Base-by-base conservation (phyloP, 768 basidiomycete species). In the Lactarius vividus region DNA sequence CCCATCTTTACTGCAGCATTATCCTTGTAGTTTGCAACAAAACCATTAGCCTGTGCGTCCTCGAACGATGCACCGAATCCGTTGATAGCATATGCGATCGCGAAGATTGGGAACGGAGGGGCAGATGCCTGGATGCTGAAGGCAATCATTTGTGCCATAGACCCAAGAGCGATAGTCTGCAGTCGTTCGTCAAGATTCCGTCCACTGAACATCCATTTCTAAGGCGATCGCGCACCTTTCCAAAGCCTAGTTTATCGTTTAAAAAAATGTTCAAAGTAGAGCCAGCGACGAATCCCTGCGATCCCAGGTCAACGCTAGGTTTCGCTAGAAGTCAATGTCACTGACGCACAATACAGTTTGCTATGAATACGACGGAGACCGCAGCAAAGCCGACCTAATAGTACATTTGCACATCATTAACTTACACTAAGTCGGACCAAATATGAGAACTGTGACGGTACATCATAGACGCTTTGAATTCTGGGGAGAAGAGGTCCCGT, bases 21-120 rank as follows among this genome's bases (percentile, higher is more conserved):
- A n/a, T 81, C 75, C 66, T 81, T 81, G 8, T 89, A 75, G 53
- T 78, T 80, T 3, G 86, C 88, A 15, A 92, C 84, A 66, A 83
- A 91, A 9, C 85, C 87, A 71, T 88, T 88, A 1, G 88, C 82
- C 75, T 89, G 88, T 0, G 89, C 88, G 66, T 90, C 86, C 85
- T 79, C 81, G 9, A 84, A 67, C 2, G 84, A 75, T 46, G 80
- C 64, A 3, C 86, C 86, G 33, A 85, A 76, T 7, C 86, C 87
- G 15, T 78, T 80, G 40, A 86, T 59, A 8, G 72, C 73, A 63
- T 78, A 83, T 1, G 75, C 79, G 35, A 86, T 69, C 5, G 85
- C 81, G 67, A 89, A 86, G 1, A 80, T 80, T 7, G 88, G 87
- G 71, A 89, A 91, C 0, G 88, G 87, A 1, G 83, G 85, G 13